These are phyloP conservation scores for Fusarium sp. DNA, from an alignment of 2,329 filamentous ascomycete genomes.

Conservation along the genomic window DNA sequence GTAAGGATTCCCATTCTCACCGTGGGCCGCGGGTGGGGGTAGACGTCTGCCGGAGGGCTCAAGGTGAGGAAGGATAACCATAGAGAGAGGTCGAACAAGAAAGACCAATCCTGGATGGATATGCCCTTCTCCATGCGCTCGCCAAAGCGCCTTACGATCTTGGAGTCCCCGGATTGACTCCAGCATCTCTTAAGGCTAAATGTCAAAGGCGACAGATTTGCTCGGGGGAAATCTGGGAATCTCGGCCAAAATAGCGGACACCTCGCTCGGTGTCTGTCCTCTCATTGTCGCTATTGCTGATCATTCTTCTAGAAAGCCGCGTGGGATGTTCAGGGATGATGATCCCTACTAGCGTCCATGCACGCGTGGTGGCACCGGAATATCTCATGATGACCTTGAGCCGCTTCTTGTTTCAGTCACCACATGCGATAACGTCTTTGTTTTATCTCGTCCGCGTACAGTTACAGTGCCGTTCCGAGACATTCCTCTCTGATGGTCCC, in stretches of 20 bases:
- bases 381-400: slow-evolving; percentile 26
- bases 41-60: not conserved
- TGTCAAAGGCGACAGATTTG: not conserved
- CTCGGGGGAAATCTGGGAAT: not conserved
- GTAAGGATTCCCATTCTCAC: slow-evolving; percentile 32
- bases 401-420: slow-evolving; percentile 11
- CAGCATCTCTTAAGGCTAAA: not conserved
- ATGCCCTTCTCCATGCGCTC: not conserved
- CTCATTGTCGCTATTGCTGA: slow-evolving; percentile 1
- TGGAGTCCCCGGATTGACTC: not conserved
- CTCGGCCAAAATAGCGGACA: slow-evolving; percentile 9
- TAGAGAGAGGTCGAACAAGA: not conserved
- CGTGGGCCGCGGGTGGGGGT: slow-evolving; percentile 13
- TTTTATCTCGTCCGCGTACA: not conserved
- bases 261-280: not conserved
- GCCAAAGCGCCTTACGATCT: not conserved
- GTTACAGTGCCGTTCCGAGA: not conserved
- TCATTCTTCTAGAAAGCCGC: slow-evolving; percentile 21
- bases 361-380: slow-evolving; percentile 17
- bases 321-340: slow-evolving; percentile 23
- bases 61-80: slow-evolving; percentile 4
- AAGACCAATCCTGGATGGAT: not conserved
- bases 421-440: slow-evolving; percentile 26
- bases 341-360: slow-evolving; percentile 40
- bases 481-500: not conserved